These are phyloP conservation scores for Phragmites australis DNA, from an alignment of 176 grass and related monocot species.

Conservation along the genomic window DNA sequence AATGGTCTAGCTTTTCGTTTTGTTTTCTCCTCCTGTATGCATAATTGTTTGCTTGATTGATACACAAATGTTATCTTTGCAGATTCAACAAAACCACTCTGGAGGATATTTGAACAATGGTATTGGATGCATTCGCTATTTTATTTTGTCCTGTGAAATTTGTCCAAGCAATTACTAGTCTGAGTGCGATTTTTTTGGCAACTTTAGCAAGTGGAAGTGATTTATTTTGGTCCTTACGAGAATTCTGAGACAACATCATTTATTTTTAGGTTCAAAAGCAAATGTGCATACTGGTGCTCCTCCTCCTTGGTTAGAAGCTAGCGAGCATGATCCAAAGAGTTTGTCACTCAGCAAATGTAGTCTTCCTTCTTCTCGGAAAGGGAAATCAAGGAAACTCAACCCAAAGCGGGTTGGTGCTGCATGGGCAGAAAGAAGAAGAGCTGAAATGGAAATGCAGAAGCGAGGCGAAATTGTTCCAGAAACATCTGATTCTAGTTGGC, in stretches of 20 bases:
- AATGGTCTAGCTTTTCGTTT: background rate
- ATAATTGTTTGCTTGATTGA: conserved; percentile 15
- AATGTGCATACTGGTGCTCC: conserved; percentile 81
- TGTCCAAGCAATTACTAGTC: background rate
- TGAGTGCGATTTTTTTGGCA: background rate
- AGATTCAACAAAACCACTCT: conserved; percentile 43
- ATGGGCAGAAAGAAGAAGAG: conserved; percentile 89
- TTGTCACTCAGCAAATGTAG: conserved; percentile 1
- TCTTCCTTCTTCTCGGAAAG: conserved; percentile 32
- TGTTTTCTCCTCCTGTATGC: background rate
- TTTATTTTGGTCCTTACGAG: conserved; percentile 26
- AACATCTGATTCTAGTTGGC: conserved; percentile 65
- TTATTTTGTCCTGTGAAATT: conserved; percentile 4
- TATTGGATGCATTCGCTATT: conserved; percentile 14
- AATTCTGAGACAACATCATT: conserved; percentile 34
- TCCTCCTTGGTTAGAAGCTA: conserved; percentile 86
- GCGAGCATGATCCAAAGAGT: conserved; percentile 42
- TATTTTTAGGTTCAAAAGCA: conserved; percentile 60
- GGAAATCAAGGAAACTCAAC: conserved; percentile 70
- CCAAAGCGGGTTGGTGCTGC: conserved; percentile 92
- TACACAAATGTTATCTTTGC: conserved; percentile 28
- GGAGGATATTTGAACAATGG: conserved; percentile 42
- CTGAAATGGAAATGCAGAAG: conserved; percentile 85
- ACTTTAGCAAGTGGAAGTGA: conserved; percentile 20
- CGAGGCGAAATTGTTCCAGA: conserved; percentile 54